A percentile compares a stretch with the other conserved stretches of the same genome.
Evolutionary conservation across 768 basidiomycete genomes (phyloP).

Genomic region (Tulasnella sp.): DNA sequence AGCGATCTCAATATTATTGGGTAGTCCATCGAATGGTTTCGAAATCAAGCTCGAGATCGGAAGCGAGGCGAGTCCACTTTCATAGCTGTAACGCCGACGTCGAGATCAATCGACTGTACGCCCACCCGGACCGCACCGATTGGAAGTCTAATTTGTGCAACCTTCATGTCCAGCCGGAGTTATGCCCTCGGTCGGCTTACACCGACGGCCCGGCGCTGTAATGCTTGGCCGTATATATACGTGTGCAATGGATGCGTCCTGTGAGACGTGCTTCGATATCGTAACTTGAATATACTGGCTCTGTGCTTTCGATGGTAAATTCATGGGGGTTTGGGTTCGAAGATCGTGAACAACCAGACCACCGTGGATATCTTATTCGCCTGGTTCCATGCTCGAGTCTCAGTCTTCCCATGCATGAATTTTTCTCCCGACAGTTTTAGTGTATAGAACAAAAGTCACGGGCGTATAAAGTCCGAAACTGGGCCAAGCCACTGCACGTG

Average conservation of each 20-base stretch:
- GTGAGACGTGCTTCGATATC: not conserved
- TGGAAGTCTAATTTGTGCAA: not conserved
- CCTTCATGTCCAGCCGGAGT: not conserved
- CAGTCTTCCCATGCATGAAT: too few species aligned
- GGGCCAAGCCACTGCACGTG: not conserved
- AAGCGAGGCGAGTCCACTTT: not conserved
- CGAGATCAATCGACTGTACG: not conserved
- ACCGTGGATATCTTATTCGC: too few species aligned
- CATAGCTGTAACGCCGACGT: not conserved
- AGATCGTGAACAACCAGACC: too few species aligned
- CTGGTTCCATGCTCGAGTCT: too few species aligned
- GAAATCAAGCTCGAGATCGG: not conserved
- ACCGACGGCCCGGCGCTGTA: not conserved
- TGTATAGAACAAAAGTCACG: not conserved
- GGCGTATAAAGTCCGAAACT: not conserved
- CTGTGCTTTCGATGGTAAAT: too few species aligned
- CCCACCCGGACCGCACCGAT: not conserved
- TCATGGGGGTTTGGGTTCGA: too few species aligned
- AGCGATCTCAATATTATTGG: not conserved
- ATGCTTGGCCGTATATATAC: not conserved
- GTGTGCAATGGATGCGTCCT: not conserved
- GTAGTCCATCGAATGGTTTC: not conserved
- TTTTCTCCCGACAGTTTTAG: too few species aligned
- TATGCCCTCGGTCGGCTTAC: not conserved
- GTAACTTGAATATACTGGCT: too few species aligned